Conservation (phyloP, 2,329 filamentous ascomycete species). For the Alternaria hordeiaustralica region DNA sequence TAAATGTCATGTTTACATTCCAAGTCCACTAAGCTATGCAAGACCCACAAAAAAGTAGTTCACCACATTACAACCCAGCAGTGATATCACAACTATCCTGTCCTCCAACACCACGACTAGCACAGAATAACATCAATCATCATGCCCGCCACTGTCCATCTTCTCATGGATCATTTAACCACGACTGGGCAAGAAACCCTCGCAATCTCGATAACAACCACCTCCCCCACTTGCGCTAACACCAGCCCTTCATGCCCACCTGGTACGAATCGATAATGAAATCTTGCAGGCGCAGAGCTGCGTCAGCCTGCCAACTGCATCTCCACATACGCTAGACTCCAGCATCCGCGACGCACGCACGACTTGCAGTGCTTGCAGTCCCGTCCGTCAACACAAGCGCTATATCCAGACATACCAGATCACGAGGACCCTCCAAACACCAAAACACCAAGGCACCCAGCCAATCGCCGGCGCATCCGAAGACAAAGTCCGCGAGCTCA, state of each 20-base stretch:
- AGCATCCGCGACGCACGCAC: slow-evolving; percentile 16
- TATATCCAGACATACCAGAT: slow-evolving; percentile 19
- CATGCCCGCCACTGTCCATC: background rate
- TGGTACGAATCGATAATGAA: slow-evolving; percentile 22
- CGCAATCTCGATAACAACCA: slow-evolving; percentile 17
- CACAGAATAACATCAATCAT: background rate
- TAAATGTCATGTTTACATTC: background rate
- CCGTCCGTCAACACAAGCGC: background rate
- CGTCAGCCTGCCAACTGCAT: slow-evolving; percentile 20
- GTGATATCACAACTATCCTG: background rate
- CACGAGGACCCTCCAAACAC: slow-evolving; percentile 13
- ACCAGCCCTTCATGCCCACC: slow-evolving; percentile 21
- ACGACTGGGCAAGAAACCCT: slow-evolving; percentile 24
- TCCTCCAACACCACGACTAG: background rate
- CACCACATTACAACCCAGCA: background rate
- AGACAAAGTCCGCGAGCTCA: background rate
- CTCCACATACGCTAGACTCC: slow-evolving; percentile 40
- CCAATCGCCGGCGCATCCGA: slow-evolving; percentile 22
- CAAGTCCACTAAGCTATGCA: background rate
- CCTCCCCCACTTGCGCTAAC: slow-evolving; percentile 39
- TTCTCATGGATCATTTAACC: slow-evolving; percentile 26
- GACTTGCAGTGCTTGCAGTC: background rate
- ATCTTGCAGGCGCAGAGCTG: slow-evolving; percentile 12
- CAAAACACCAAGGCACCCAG: background rate
- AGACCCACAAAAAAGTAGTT: background rate